Conservation (phyloP, 2,329 filamentous ascomycete genomes). For the Macroventuria anomochaeta region DNA sequence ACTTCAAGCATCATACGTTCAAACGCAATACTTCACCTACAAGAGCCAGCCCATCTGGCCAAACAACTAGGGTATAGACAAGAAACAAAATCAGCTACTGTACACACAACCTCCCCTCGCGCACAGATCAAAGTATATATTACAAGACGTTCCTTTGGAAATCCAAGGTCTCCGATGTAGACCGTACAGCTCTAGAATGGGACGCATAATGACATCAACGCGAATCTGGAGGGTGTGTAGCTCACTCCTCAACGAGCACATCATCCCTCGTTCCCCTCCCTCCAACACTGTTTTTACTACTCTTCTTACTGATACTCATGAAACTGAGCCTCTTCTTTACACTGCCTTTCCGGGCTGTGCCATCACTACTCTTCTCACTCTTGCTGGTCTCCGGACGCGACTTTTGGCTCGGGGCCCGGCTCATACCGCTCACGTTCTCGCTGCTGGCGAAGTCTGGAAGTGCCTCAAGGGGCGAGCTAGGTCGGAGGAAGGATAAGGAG, state of each 20-base stretch:
- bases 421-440: constrained; percentile 15
- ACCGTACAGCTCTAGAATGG: not conserved
- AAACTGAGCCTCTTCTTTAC: constrained; percentile 81
- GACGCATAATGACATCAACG: not conserved
- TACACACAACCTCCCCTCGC: not conserved
- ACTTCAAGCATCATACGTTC: not conserved
- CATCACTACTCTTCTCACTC: constrained; percentile 51
- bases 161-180: not conserved
- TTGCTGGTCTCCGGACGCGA: constrained; percentile 40
- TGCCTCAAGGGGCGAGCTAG: constrained; percentile 40
- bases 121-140: not conserved
- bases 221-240: not conserved
- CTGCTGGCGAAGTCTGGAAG: constrained; percentile 31
- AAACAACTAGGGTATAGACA: constrained; percentile 13
- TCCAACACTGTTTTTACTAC: constrained; percentile 60
- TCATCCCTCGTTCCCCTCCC: constrained; percentile 31
- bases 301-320: constrained; percentile 75
- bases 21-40: not conserved
- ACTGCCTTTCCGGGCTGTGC: constrained; percentile 57
- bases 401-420: constrained; percentile 25
- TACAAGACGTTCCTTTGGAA: constrained; percentile 1
- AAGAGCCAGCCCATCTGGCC: not conserved
- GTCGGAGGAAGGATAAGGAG: constrained; percentile 40
- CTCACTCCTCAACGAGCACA: constrained; percentile 44
- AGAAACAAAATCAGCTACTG: constrained; percentile 12